Evolutionary conservation across 1,284 basidiomycete species (phyloP), one percentile per base, ranked within the genome.

Genomic region (Athelia sp.): DNA sequence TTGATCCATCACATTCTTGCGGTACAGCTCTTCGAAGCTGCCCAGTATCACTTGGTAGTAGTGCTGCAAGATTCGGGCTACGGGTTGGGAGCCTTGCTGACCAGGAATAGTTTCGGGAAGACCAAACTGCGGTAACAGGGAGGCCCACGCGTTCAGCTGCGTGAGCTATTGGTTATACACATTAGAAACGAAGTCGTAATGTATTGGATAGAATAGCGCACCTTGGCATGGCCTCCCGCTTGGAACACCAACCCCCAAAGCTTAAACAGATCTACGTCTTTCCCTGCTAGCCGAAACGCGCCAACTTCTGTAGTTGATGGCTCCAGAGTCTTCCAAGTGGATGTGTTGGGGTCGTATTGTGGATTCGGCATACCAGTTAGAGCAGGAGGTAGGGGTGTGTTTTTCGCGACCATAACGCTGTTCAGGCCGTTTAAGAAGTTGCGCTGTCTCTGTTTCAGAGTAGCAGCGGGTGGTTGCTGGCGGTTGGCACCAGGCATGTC

Each of bases 241-340:
- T 77, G 70, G 50, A 69, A 66, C 35, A 86, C 81, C 36, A 78
- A 51, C 11, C 69, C 71, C 81, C 82, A 90, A 8, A 90, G 66
- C 56, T 73, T 83, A 66, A 88, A 86, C 36, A 93, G 64, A 57
- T 86, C 85, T 46, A 93, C 73, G 60, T 93, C 90, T 64, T 82
- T 89, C 18, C 88, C 89, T 2, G 83, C 81, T 42, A 93, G 60
- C 51, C 80, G 78, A 58, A 90, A 71, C 35, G 73, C 66, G 42
- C 87, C 87, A 15, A 73, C 54, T 52, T 87, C 86, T 23, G 58
- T 56, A 17, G 71, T 59, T 6, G 76, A 76, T 36, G 74, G 69
- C 52, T 89, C 86, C 51, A 90, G 65, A 45, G 68, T 65, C 58
- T 79, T 78, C 82, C 83, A 90, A 10, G 68, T 73, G 2, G 85